phyloP scores from a whole-genome alignment of 345 rosid genomes.

The Salix arbutifolia region DNA sequence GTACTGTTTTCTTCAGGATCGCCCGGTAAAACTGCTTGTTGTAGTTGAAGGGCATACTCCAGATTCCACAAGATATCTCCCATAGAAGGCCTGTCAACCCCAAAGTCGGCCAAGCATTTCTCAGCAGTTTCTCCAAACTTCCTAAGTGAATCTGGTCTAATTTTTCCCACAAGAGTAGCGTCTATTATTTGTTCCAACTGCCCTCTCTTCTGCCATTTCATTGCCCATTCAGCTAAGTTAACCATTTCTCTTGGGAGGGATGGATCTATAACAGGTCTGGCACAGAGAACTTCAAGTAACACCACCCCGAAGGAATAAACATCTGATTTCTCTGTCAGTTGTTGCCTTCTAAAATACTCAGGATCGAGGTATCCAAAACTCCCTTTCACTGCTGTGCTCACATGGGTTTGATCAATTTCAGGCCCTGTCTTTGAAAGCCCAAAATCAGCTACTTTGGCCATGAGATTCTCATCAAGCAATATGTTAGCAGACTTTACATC shows the following conservation, averaged over 20 bases:
- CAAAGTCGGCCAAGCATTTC: constrained; percentile 81
- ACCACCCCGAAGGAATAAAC: constrained; percentile 94
- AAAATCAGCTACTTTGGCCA: constrained; percentile 41
- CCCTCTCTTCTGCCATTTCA: constrained; percentile 86
- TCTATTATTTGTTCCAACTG: constrained; percentile 79
- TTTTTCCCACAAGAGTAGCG: constrained; percentile 49
- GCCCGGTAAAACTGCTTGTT: constrained; percentile 51
- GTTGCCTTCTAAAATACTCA: constrained; percentile 85
- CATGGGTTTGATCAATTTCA: constrained; percentile 92
- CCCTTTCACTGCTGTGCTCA: constrained; percentile 94
- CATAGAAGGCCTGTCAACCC: constrained; percentile 81
- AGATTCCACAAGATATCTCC: constrained; percentile 92
- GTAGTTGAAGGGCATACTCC: constrained; percentile 81
- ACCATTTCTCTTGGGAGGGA: constrained; percentile 85
- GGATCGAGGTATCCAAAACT: constrained; percentile 93
- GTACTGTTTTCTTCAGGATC: constrained; percentile 71
- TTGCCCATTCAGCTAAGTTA: constrained; percentile 91
- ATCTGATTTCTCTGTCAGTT: constrained; percentile 82
- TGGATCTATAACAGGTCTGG: constrained; percentile 87
- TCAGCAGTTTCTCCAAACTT: constrained; percentile 85
- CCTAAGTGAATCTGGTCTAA: constrained; percentile 65
- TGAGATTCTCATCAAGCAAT: constrained; percentile 24
- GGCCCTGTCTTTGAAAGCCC: constrained; percentile 91
- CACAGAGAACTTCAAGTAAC: constrained; percentile 87
- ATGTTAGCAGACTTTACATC: constrained; percentile 33